Evolutionary conservation across 2,329 filamentous ascomycete genomes (phyloP).

Genomic region (Ophiosphaerella herpotricha): DNA sequence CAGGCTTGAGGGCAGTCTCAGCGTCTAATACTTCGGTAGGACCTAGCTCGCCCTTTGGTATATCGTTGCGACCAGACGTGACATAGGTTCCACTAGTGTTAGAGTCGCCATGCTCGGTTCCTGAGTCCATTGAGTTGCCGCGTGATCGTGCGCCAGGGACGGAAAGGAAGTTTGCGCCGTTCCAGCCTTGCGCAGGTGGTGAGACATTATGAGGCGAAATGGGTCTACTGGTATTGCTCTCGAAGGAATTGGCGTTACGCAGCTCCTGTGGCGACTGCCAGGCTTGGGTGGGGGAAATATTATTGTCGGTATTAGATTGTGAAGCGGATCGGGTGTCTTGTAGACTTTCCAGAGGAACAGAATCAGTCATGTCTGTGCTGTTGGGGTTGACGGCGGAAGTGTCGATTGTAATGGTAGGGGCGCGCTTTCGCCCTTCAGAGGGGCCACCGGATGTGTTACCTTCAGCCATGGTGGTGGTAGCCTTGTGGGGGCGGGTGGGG

Average conservation of each 20-base stretch:
- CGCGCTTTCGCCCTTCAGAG: constrained; percentile 39
- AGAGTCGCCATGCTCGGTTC: constrained; percentile 59
- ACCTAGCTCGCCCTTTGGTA: constrained; percentile 48
- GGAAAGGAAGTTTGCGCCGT: constrained; percentile 64
- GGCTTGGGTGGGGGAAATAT: constrained; percentile 30
- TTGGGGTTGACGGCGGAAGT: constrained; percentile 53
- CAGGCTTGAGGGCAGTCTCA: constrained; percentile 72
- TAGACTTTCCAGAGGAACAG: constrained; percentile 39
- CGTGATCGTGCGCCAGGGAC: constrained; percentile 67
- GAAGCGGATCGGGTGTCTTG: constrained; percentile 34
- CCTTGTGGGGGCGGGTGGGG: constrained; percentile 16
- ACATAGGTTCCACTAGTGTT: constrained; percentile 64
- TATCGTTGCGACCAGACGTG: constrained; percentile 48
- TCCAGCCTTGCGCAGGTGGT: constrained; percentile 61
- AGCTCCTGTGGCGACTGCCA: constrained; percentile 52
- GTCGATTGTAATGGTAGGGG: constrained; percentile 59
- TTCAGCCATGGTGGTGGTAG: constrained; percentile 34
- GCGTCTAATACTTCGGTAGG: constrained; percentile 64
- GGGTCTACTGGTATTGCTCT: constrained; percentile 66
- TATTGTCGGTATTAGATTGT: constrained; percentile 25
- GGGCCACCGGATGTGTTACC: constrained; percentile 12
- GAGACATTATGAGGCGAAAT: constrained; percentile 71
- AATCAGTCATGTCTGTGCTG: constrained; percentile 40
- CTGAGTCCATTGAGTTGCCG: constrained; percentile 69
- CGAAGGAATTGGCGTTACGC: constrained; percentile 64